Percentiles rank a stretch among this genome's conserved stretches.
Evolutionary conservation across 352 stramenopile genomes (phyloP).

Genomic region (Phytophthora hibernalis): DNA sequence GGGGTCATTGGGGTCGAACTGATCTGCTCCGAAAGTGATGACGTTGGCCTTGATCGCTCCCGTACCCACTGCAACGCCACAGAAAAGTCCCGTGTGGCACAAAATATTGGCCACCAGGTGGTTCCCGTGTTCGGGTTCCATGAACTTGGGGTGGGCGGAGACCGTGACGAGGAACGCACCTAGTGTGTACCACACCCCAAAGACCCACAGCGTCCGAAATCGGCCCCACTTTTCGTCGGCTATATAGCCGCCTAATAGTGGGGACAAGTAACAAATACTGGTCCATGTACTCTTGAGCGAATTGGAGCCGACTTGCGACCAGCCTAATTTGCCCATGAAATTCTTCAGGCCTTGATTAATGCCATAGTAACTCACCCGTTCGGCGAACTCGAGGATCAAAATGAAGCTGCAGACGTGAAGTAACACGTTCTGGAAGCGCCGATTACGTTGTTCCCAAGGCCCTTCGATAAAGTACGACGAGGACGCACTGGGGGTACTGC

Average conservation of each 20-base stretch:
- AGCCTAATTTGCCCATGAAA: slow-evolving; percentile 80
- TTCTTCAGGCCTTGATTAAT: slow-evolving; percentile 92
- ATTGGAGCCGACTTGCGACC: slow-evolving; percentile 83
- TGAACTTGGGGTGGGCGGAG: slow-evolving; percentile 69
- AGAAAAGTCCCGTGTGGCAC: slow-evolving; percentile 80
- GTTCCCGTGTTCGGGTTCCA: slow-evolving; percentile 48
- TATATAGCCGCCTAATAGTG: slow-evolving; percentile 84
- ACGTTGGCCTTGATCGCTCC: slow-evolving; percentile 90
- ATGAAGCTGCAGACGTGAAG: slow-evolving; percentile 89
- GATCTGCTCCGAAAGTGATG: slow-evolving; percentile 87
- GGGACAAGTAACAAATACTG: slow-evolving; percentile 87
- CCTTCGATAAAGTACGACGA: slow-evolving; percentile 82
- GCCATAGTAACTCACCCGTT: slow-evolving; percentile 88
- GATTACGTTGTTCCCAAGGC: slow-evolving; percentile 79
- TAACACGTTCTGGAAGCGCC: slow-evolving; percentile 84
- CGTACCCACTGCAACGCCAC: slow-evolving; percentile 77
- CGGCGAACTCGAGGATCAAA: slow-evolving; percentile 86
- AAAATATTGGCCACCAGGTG: slow-evolving; percentile 66
- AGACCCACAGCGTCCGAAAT: slow-evolving; percentile 85
- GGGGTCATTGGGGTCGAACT: slow-evolving; percentile 88
- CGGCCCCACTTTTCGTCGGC: slow-evolving; percentile 89
- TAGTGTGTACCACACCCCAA: slow-evolving; percentile 81
- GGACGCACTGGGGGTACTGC: slow-evolving; percentile 53
- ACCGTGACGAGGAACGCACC: slow-evolving; percentile 73
- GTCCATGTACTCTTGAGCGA: slow-evolving; percentile 91